These are phyloP conservation scores for Stagonosporopsis cucurbitacearum DNA, from an alignment of 2,329 filamentous ascomycete genomes.

Conservation along the genomic window DNA sequence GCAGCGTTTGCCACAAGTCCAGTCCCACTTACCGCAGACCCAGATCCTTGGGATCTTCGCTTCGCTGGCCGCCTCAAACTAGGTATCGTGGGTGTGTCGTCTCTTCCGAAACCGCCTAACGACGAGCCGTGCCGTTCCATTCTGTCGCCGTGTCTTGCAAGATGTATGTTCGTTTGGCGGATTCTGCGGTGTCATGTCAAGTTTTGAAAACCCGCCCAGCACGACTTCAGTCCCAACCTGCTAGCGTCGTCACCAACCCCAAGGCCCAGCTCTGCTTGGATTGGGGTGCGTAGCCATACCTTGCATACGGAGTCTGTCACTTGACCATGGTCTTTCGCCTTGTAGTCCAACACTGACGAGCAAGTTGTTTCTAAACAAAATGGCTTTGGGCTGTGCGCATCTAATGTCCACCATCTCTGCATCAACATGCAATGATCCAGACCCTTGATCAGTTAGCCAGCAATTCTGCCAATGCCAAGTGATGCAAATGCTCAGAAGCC, in stretches of 20 bases:
- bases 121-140: slow-evolving; percentile 12
- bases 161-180: neutral
- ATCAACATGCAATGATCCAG: neutral
- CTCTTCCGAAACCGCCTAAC: neutral
- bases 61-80: slow-evolving; percentile 1
- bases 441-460: neutral
- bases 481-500: neutral
- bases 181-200: neutral
- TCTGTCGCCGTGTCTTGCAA: slow-evolving; percentile 1
- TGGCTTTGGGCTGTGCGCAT: neutral
- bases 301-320: neutral
- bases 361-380: neutral
- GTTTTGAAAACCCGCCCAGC: neutral
- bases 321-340: neutral
- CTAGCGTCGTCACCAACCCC: neutral
- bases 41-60: slow-evolving; percentile 15
- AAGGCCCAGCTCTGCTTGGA: neutral
- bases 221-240: neutral
- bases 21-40: slow-evolving; percentile 19
- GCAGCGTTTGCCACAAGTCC: slow-evolving; percentile 7
- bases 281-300: neutral
- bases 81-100: slow-evolving; percentile 1
- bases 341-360: neutral
- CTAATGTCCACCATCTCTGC: neutral
- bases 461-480: neutral